Conservation (phyloP, 306 rosid species). For the Begonia loranthoides region DNA sequence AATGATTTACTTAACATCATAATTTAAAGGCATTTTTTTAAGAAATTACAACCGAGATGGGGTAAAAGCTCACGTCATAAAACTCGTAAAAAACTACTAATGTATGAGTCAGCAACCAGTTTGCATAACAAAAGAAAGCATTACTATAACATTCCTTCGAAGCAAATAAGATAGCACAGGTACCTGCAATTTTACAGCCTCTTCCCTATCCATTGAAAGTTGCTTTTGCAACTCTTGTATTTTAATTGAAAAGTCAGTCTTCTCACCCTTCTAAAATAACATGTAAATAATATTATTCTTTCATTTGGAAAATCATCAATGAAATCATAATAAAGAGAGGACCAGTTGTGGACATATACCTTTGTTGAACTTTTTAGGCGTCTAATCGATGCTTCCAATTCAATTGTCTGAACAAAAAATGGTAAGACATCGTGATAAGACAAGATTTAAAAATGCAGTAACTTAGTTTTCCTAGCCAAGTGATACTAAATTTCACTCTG, state of each 20-base stretch:
- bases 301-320: conserved; percentile 5
- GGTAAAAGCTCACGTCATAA: too few relatives aligned
- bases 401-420: conserved; percentile 41
- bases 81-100: too few relatives aligned
- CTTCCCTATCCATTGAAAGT: conserved; percentile 84
- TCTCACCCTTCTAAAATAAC: conserved; percentile 46
- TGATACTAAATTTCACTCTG: not conserved
- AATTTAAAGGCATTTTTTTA: too few relatives aligned
- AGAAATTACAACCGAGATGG: too few relatives aligned
- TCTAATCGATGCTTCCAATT: conserved; percentile 70
- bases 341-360: conserved; percentile 20
- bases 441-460: conserved; percentile 7
- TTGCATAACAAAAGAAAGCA: not conserved
- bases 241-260: conserved; percentile 57
- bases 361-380: conserved; percentile 60
- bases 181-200: conserved; percentile 80
- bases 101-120: not conserved
- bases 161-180: conserved; percentile 11
- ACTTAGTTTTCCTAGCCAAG: conserved; percentile 4
- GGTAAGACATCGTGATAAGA: conserved; percentile 9
- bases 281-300: conserved; percentile 3
- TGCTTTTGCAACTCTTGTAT: conserved; percentile 88
- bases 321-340: not conserved
- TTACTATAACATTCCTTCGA: not conserved
- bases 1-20: too few relatives aligned